Evolutionary conservation across 2,329 filamentous ascomycete species (phyloP), one percentile per base, ranked within the genome.

Genomic region (Corinectria fuckeliana): DNA sequence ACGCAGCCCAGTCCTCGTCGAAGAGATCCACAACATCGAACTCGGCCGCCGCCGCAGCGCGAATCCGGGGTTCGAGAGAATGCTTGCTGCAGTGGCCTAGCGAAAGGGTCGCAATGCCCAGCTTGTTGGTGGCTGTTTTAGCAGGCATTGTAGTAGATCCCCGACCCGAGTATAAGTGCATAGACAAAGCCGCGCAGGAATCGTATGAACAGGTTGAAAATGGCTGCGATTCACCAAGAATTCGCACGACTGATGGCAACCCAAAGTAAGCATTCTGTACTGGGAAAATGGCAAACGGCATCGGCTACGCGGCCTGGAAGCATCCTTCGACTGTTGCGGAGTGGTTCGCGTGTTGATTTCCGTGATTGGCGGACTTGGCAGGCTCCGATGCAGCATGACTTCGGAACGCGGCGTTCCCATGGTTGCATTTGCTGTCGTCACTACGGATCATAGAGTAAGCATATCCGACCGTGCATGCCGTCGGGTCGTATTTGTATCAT

Each of bases 21-120:
- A 63, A 63, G 41, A 63, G 61, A 32, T 63, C 61, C 6, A 63
- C 20, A 7, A 63, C 61, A 9, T 61, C 50, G 23, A 63, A 63
- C 1, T 58, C 58, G 5, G 39, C 53, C 10, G 42, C 36, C 2
- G 61, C 53, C 11, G 61, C 61, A 23, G 61, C 61, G 2, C 39
- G 53, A 11, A 63, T 55, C 9, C 58, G 50, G 4, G 50, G 52
- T 26, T 55, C 48, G 11, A 63, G 58, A 4, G 39, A 14, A 23
- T 63, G 61, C 10, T 61, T 57, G 34, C 38, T 58, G 30, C 34
- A 61, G 53, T 61, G 53, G 4, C 61, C 61, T 1, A 63, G 34
- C 3, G 61, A 63, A 11, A 61, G 45, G 14, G 57, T 61, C 30
- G 61, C 61, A 25, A 61, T 58, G 32, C 61, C 61, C 18, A 63